Evolutionary conservation across 2,329 filamentous ascomycete genomes (phyloP), one percentile per base, ranked within the genome.

Genomic region (Colletotrichum eremochloae): DNA sequence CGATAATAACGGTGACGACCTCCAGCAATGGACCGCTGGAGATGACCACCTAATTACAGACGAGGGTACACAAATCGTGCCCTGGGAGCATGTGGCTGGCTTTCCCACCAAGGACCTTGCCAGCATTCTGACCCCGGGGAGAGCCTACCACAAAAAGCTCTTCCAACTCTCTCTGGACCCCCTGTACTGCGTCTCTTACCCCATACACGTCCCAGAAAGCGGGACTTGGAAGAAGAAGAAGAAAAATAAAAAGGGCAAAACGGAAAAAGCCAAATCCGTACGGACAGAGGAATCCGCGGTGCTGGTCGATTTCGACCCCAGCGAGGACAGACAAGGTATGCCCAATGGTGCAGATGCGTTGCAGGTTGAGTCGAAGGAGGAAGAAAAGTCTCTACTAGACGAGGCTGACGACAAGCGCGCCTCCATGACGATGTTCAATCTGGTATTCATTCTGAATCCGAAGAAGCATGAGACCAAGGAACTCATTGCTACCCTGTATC

Each of bases 361-460:
- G 31, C 63, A 73, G 14, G 53, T 61, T 29, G 75, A 68, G 11
- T 75, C 77, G 40, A 77, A 78, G 63, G 77, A 80, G 15, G 75
- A 77, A 64, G 82, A 81, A 50, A 76, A 77, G 50, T 81, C 80
- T n/a, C 77, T 76, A 5, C 78, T 78, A 81, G 87, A 88, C 68
- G 81, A 89, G 71, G 81, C 86, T 52, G 86, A 92, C 73, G 86
- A 90, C 78, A 91, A 93, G 79, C 86, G 86, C 76, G 90, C 88
- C 75, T 89, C 90, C 58, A 95, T 98, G 93, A 95, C 92, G 74
- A 98, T 98, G 96, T 99, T 99, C 83, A 97, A 98, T 80, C 89
- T 98, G 14, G 95, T 98, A 33, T 98, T 98, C 80, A 93, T 97
- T 63, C 85, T 98, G 75, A 93, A 94, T 75, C 93, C 95, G 3